Evolutionary conservation across 495 filamentous ascomycete species (phyloP).

Genomic region (Podospora comata): DNA sequence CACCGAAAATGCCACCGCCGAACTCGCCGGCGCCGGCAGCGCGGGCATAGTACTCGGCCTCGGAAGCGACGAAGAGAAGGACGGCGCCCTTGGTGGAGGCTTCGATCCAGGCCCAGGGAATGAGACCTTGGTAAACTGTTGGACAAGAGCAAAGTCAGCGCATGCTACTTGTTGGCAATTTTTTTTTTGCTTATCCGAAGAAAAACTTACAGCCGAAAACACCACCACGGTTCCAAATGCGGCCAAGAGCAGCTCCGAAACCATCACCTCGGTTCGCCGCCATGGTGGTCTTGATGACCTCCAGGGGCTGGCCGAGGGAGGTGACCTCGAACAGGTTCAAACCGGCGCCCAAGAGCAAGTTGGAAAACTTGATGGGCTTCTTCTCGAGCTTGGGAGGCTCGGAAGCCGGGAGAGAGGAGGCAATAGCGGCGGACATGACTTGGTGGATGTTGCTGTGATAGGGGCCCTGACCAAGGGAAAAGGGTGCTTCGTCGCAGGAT

Average conservation of each 20-base stretch:
- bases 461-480: constrained; percentile 91
- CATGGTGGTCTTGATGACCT: constrained; percentile 99
- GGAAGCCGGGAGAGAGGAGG: constrained; percentile 50
- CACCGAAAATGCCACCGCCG: constrained; percentile 80
- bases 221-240: constrained; percentile 93
- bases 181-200: not conserved
- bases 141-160: constrained; percentile 13
- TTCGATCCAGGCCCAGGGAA: constrained; percentile 99
- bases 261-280: constrained; percentile 90
- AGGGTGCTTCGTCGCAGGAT: constrained; percentile 74
- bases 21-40: constrained; percentile 80
- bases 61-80: constrained; percentile 96
- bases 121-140: constrained; percentile 97
- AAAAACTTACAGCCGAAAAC: constrained; percentile 86
- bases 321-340: constrained; percentile 93
- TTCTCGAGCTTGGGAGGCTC: constrained; percentile 69
- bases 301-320: constrained; percentile 81
- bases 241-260: constrained; percentile 73
- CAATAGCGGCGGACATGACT: constrained; percentile 59
- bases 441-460: constrained; percentile 47
- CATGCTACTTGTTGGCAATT: not conserved
- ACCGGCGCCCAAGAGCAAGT: constrained; percentile 91
- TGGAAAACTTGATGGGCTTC: constrained; percentile 99
- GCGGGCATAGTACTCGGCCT: constrained; percentile 91
- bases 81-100: constrained; percentile 99